phyloP scores from a whole-genome alignment of 2,329 filamentous ascomycete species.

The Trichoderma asperellum region DNA sequence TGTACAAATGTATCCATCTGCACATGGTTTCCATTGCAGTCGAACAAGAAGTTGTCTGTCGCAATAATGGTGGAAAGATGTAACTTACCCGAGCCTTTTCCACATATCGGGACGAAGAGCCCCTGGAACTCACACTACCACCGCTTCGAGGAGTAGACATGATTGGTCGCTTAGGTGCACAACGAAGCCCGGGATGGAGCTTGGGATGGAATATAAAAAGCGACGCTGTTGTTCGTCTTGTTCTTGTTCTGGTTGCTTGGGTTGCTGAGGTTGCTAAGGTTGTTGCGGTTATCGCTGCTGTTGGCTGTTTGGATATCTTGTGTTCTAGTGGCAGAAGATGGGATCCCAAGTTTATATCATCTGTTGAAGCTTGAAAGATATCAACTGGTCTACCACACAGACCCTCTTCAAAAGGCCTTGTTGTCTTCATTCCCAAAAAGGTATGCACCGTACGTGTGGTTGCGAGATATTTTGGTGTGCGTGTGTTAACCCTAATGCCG shows the following conservation, averaged over 20 bases:
- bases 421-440: background rate
- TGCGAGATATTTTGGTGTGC: background rate
- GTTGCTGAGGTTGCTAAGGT: background rate
- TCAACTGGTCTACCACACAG: background rate
- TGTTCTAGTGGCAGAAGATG: background rate
- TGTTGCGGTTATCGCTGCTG: background rate
- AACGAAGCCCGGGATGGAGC: background rate
- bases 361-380: background rate
- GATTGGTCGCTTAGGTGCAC: background rate
- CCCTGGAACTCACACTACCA: conserved; percentile 17
- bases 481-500: background rate
- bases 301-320: background rate
- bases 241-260: background rate
- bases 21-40: background rate
- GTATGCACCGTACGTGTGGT: background rate
- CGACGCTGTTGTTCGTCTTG: background rate
- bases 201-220: background rate
- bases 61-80: background rate
- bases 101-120: background rate
- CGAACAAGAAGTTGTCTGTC: background rate
- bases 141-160: conserved; percentile 27
- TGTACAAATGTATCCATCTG: background rate
- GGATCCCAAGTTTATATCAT: conserved; percentile 15
- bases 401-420: conserved; percentile 3
- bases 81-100: conserved; percentile 18